Evolutionary conservation across 176 grass and related monocot species (phyloP).

Genomic region (Chloris gayana): DNA sequence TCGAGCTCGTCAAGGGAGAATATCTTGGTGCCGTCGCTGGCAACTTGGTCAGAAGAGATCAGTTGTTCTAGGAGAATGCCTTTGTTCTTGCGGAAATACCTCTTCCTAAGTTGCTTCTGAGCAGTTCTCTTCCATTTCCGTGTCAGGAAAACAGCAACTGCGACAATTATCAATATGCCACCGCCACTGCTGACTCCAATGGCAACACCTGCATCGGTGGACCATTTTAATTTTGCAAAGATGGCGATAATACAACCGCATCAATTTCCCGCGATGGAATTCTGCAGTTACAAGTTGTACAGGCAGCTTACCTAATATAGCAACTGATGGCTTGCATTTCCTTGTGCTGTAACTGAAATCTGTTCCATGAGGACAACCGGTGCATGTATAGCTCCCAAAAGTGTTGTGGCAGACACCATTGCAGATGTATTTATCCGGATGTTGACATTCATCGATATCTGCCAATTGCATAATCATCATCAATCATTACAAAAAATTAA

Average conservation of each 20-base stretch:
- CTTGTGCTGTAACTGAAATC: not conserved
- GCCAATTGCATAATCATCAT: not conserved
- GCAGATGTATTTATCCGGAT: slow-evolving; percentile 23
- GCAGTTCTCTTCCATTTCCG: slow-evolving; percentile 19
- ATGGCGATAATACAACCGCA: not conserved
- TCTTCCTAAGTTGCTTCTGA: not conserved
- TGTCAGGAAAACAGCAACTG: not conserved
- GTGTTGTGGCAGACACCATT: slow-evolving; percentile 30
- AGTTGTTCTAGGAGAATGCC: slow-evolving; percentile 39
- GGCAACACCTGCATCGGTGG: slow-evolving; percentile 22
- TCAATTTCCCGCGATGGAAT: no score
- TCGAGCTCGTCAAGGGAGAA: slow-evolving; percentile 38
- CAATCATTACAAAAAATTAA: not conserved
- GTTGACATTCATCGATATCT: slow-evolving; percentile 42
- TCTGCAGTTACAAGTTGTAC: no score
- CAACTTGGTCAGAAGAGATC: not conserved
- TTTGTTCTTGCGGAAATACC: slow-evolving; percentile 28
- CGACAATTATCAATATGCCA: not conserved
- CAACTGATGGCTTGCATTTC: not conserved
- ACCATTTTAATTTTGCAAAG: no score
- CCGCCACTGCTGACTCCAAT: slow-evolving; percentile 26
- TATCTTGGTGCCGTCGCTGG: slow-evolving; percentile 30
- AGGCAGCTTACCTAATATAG: slow-evolving; percentile 20
- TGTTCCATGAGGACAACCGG: slow-evolving; percentile 13
- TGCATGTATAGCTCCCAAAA: slow-evolving; percentile 27